These are phyloP conservation scores for Leccinum truebloodii DNA, from an alignment of 768 basidiomycete species.

Conservation along the genomic window DNA sequence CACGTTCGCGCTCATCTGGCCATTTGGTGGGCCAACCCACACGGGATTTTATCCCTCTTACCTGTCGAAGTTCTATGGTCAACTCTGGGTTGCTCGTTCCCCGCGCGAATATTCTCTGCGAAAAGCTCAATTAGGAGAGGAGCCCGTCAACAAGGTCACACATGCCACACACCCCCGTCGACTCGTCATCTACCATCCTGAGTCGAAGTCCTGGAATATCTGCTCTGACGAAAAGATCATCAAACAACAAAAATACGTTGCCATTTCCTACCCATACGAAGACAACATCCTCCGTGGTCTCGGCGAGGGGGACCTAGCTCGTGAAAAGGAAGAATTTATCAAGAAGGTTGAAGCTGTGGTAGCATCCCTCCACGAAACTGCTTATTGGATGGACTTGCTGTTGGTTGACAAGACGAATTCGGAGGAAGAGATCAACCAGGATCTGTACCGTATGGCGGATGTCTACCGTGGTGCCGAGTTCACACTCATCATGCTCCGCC, in stretches of 20 bases:
- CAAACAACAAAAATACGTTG: slow-evolving; percentile 16
- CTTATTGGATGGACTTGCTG: slow-evolving; percentile 27
- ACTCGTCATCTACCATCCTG: slow-evolving; percentile 17
- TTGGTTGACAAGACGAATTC: not conserved
- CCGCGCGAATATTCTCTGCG: slow-evolving; percentile 25
- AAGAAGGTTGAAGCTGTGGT: slow-evolving; percentile 1
- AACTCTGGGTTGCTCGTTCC: slow-evolving; percentile 28
- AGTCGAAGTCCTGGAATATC: slow-evolving; percentile 1
- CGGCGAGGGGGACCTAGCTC: not conserved
- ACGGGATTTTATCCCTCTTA: slow-evolving; percentile 19
- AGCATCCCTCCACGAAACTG: slow-evolving; percentile 9
- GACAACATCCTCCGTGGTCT: slow-evolving; percentile 8
- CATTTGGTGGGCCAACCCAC: slow-evolving; percentile 2
- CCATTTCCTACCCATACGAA: slow-evolving; percentile 19
- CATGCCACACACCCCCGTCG: slow-evolving; percentile 16
- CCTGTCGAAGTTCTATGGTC: slow-evolving; percentile 21
- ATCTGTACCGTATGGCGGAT: slow-evolving; percentile 28
- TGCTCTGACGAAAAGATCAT: slow-evolving; percentile 5
- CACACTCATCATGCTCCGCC: slow-evolving; percentile 24
- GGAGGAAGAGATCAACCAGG: slow-evolving; percentile 11
- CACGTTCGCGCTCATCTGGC: slow-evolving; percentile 19
- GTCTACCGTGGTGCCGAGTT: slow-evolving; percentile 24
- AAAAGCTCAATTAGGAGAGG: not conserved
- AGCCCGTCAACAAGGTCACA: slow-evolving; percentile 10
- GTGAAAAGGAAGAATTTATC: slow-evolving; percentile 2